Evolutionary conservation across 2,329 filamentous ascomycete genomes (phyloP).

Genomic region (Trichoderma aggressivum): DNA sequence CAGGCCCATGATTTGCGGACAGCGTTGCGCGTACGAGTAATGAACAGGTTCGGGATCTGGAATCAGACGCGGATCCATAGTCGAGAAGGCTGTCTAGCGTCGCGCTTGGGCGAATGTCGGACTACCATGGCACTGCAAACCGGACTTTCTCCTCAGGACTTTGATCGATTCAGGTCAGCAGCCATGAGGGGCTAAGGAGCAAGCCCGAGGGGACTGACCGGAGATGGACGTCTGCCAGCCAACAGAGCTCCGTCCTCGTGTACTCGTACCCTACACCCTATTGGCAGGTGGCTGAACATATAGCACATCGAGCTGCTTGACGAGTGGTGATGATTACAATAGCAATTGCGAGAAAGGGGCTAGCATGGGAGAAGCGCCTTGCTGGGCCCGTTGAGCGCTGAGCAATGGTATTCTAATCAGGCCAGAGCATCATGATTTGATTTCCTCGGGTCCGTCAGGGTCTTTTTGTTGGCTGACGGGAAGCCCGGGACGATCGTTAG

Average conservation of each 20-base stretch:
- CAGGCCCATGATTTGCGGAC: neutral
- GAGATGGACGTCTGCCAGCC: neutral
- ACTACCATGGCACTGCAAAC: neutral
- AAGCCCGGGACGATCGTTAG: slow-evolving; percentile 5
- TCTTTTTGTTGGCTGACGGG: slow-evolving; percentile 9
- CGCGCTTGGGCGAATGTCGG: neutral
- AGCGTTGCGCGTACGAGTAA: neutral
- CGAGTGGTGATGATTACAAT: neutral
- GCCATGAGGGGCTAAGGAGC: neutral
- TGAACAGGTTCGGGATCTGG: neutral
- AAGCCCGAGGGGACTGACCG: neutral
- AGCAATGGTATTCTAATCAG: neutral
- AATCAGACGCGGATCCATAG: neutral
- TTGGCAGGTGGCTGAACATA: neutral
- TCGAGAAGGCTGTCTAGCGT: neutral
- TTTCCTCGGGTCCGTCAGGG: neutral
- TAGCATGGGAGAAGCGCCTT: neutral
- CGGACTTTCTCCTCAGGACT: neutral
- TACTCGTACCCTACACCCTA: neutral
- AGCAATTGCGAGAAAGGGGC: neutral
- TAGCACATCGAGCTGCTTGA: neutral
- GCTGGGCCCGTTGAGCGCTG: neutral
- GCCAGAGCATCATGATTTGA: neutral
- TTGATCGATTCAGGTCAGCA: neutral
- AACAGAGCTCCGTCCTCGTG: neutral